phyloP scores from a whole-genome alignment of 2,329 filamentous ascomycete genomes.

The Neonectria magnoliae region DNA sequence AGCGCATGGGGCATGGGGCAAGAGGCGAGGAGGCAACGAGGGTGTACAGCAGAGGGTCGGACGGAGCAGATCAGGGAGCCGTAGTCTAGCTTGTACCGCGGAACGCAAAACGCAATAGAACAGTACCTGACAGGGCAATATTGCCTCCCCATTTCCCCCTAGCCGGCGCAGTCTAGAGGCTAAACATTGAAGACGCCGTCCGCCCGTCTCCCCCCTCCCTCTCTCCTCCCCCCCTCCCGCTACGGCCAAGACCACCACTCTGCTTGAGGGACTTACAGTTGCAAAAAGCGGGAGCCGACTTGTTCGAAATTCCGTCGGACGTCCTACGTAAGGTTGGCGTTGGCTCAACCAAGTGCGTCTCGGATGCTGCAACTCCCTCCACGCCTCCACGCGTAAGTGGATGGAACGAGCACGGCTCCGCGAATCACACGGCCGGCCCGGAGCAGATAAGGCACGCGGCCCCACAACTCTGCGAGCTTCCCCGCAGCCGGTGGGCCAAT shows the following conservation, averaged over 20 bases:
- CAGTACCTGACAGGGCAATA: neutral
- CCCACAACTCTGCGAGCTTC: slow-evolving; percentile 34
- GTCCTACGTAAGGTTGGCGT: slow-evolving; percentile 3
- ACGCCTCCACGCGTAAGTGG: slow-evolving; percentile 34
- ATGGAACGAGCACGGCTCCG: slow-evolving; percentile 31
- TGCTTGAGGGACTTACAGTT: neutral
- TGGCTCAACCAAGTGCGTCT: slow-evolving; percentile 20
- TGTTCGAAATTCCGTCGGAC: neutral
- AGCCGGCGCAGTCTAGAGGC: neutral
- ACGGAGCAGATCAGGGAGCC: neutral
- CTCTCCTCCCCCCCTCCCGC: neutral
- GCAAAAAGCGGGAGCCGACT: slow-evolving; percentile 9
- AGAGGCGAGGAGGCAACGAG: slow-evolving; percentile 12
- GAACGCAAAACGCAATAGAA: neutral
- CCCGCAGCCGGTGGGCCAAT: slow-evolving; percentile 42
- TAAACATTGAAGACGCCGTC: neutral
- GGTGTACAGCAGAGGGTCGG: neutral
- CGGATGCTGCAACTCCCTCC: slow-evolving; percentile 30
- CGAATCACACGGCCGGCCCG: slow-evolving; percentile 39
- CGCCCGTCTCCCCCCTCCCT: slow-evolving; percentile 1
- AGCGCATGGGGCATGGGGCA: slow-evolving; percentile 12
- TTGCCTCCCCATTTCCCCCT: neutral
- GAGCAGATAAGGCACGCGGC: slow-evolving; percentile 33
- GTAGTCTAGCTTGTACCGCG: neutral
- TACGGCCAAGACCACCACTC: neutral